These are phyloP conservation scores for Cornus kousa DNA, from an alignment of 148 eudicot genomes.

Conservation along the genomic window DNA sequence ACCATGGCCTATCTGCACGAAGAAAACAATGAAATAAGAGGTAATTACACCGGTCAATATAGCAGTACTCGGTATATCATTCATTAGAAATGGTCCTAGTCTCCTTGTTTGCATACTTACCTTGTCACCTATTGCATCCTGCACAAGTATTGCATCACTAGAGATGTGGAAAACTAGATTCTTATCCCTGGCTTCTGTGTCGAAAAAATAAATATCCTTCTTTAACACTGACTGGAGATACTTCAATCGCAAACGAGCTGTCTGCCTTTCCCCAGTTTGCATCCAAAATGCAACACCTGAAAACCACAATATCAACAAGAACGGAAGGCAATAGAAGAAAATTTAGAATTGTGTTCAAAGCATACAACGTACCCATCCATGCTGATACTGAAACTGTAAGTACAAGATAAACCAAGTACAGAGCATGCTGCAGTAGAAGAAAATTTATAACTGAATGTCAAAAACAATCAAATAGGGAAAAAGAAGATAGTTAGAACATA, in stretches of 20 bases:
- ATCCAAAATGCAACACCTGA: conserved; percentile 75
- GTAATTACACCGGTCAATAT: neutral
- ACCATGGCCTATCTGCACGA: conserved; percentile 65
- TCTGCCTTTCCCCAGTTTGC: conserved; percentile 81
- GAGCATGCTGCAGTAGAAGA: conserved; percentile 45
- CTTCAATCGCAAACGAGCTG: conserved; percentile 50
- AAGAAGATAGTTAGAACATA: neutral
- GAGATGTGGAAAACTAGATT: conserved; percentile 59
- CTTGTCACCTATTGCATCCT: conserved; percentile 83
- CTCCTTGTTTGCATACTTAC: conserved; percentile 20
- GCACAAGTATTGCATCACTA: conserved; percentile 68
- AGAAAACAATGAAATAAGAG: neutral
- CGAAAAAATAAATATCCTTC: conserved; percentile 60
- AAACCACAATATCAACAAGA: neutral
- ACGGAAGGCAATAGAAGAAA: neutral
- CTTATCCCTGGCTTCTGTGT: conserved; percentile 55
- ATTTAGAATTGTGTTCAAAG: neutral
- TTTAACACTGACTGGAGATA: conserved; percentile 59
- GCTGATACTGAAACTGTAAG: conserved; percentile 38
- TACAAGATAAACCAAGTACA: conserved; percentile 70
- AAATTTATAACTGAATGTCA: neutral
- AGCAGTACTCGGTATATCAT: neutral
- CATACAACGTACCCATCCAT: conserved; percentile 56
- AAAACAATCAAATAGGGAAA: neutral
- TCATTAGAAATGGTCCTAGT: neutral